Evolutionary conservation across 78 protist species (phyloP).

Genomic region (Cavenderia fasciculata): DNA sequence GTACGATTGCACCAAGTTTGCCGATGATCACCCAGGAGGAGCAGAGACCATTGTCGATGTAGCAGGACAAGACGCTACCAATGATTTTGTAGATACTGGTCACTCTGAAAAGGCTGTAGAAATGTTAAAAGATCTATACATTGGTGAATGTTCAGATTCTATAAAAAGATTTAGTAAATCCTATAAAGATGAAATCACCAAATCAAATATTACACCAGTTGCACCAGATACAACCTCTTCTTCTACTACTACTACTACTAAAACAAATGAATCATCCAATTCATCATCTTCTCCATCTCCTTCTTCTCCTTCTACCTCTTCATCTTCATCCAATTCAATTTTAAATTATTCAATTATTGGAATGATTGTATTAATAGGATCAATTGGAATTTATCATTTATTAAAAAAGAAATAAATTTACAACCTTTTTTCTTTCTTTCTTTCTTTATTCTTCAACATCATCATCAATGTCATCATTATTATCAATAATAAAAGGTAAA

Average conservation of each 20-base stretch:
- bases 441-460: not conserved
- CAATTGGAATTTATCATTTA: too few species aligned
- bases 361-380: too few species aligned
- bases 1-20: constrained; percentile 85
- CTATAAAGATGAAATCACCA: too few species aligned
- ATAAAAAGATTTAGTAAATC: too few species aligned
- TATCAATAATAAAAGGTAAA: constrained; percentile 40
- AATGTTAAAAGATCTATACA: constrained; percentile 17
- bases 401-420: too few species aligned
- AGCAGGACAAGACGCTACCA: constrained; percentile 63
- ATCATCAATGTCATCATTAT: not conserved
- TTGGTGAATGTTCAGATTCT: constrained; percentile 30
- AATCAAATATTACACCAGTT: not conserved
- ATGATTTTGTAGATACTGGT: constrained; percentile 47
- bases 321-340: not conserved
- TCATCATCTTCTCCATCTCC: not conserved
- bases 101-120: constrained; percentile 43
- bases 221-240: not conserved
- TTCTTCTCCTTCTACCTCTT: not conserved
- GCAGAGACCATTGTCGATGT: constrained; percentile 8
- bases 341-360: not conserved
- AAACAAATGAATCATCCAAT: not conserved
- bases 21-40: constrained; percentile 93
- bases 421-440: too few species aligned
- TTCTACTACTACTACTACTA: not conserved